Base-by-base conservation (phyloP, 768 basidiomycete species). In the Sarcodon sp. region DNA sequence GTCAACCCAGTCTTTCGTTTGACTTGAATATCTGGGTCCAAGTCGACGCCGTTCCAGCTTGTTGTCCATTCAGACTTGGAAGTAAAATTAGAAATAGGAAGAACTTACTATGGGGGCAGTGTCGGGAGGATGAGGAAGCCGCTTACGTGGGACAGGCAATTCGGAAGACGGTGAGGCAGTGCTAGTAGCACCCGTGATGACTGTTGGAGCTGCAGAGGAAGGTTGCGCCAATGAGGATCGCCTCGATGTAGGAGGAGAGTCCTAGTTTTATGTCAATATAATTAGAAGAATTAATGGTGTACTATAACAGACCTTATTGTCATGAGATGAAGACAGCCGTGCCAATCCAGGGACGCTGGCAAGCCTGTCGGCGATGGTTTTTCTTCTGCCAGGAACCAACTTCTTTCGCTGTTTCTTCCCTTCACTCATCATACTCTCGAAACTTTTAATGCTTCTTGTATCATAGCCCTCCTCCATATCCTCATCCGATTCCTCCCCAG, bases 371-470 rank as follows among this genome's bases (percentile, higher is more conserved):
- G 84, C 76, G 38, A 97, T 63, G 54, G 79, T 92, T 63, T 80
- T 83, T 48, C 89, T 66, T 37, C 71, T 66, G 33, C 50, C 58
- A 35, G 43, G 50, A 33, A 41, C 49, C 41, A 50, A 53, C 31
- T 52, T 53, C 53, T 54, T 58, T 33, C 54, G 55, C 50, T 47
- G 60, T 46, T 53, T 52, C 48, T 51, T 61, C 27, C 55, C 57
- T 38, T 69, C 67, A 54, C 71, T 79, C 71, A 89, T 68, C 88
- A 89, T 90, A 54, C 77, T 90, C 68, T 82, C 83, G 57, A 93
- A 91, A 60, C 89, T 92, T 54, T 78, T 68, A 47, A 92, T 85
- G 55, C 88, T 90, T 64, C 83, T 70, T 38, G 77, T 56, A 61
- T 89, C 88, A 49, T 70, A 64, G 43, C 54, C 60, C 45, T 64